A percentile compares a stretch with the other conserved stretches of the same genome.
phyloP scores from a whole-genome alignment of 208 protist species.

The Lotmaria passim region DNA sequence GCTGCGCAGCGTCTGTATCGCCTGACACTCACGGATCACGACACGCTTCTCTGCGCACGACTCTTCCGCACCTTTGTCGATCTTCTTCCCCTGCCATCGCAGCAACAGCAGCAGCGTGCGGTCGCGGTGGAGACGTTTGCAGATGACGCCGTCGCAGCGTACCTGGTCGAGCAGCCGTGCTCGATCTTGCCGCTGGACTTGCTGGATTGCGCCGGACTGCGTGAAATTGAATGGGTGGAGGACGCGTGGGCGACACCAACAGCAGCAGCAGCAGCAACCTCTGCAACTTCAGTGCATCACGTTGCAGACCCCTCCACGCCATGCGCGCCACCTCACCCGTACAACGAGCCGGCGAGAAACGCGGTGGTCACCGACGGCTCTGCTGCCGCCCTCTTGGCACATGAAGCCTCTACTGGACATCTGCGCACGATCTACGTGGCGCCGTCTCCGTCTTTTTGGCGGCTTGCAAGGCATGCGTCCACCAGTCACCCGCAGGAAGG shows the following conservation, averaged over 20 bases:
- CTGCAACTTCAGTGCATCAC: too few species aligned
- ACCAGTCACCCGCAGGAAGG: neutral
- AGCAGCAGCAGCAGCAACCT: neutral
- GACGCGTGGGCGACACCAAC: too few species aligned
- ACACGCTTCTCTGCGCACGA: neutral
- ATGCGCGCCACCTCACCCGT: neutral
- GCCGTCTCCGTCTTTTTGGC: constrained; percentile 22
- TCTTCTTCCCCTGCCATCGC: neutral
- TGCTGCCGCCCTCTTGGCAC: neutral
- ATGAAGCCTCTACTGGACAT: neutral
- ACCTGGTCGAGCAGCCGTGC: neutral
- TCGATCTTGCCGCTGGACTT: constrained; percentile 17
- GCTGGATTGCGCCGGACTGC: constrained; percentile 6
- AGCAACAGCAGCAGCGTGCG: neutral
- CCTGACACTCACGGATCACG: neutral
- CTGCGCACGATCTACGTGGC: constrained; percentile 20
- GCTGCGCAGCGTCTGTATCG: constrained; percentile 22
- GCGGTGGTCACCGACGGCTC: neutral
- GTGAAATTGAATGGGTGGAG: neutral
- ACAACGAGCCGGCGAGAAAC: neutral
- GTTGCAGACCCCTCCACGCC: too few species aligned
- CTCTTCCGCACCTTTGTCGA: neutral
- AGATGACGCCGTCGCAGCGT: constrained; percentile 14
- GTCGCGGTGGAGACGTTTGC: constrained; percentile 1
- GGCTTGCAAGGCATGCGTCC: constrained; percentile 3